Evolutionary conservation across 2,329 filamentous ascomycete species (phyloP).

Genomic region (Taxawa tesnikishii): DNA sequence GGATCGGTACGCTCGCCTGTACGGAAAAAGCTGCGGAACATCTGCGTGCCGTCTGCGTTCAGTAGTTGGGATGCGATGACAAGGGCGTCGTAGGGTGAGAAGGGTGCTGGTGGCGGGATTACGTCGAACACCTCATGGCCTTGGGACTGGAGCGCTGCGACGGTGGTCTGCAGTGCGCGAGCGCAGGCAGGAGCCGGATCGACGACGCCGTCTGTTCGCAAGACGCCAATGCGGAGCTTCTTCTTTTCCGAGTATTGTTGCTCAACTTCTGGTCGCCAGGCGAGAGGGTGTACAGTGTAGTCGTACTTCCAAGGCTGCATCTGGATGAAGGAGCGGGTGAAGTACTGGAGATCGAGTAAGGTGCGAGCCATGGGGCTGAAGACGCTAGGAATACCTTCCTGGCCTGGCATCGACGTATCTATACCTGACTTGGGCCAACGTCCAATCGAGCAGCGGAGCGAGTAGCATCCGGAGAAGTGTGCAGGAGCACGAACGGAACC

Average conservation of each 20-base stretch:
- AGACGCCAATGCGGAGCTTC: conserved; percentile 58
- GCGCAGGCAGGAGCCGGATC: conserved; percentile 75
- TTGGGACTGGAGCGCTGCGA: conserved; percentile 52
- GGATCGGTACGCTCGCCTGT: conserved; percentile 68
- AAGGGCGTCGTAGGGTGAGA: conserved; percentile 57
- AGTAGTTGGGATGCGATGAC: conserved; percentile 67
- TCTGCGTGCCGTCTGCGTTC: conserved; percentile 72
- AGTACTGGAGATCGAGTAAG: conserved; percentile 70
- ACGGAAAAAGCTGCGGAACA: conserved; percentile 65
- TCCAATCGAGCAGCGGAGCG: conserved; percentile 74
- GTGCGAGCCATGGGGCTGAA: conserved; percentile 90
- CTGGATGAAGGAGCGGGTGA: conserved; percentile 61
- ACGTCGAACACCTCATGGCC: conserved; percentile 65
- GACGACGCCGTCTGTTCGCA: conserved; percentile 63
- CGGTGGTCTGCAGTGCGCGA: conserved; percentile 61
- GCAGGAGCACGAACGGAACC: conserved; percentile 79
- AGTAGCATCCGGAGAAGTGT: conserved; percentile 83
- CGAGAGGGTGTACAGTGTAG: conserved; percentile 71
- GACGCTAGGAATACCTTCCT: conserved; percentile 79
- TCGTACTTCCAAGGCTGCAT: conserved; percentile 89
- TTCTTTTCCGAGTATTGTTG: conserved; percentile 51
- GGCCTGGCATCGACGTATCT: conserved; percentile 79
- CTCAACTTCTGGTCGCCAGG: conserved; percentile 57
- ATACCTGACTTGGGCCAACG: conserved; percentile 80
- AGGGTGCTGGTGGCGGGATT: conserved; percentile 49